phyloP scores from a whole-genome alignment of 164 flowering plant genomes.

The Sextonia rubra region DNA sequence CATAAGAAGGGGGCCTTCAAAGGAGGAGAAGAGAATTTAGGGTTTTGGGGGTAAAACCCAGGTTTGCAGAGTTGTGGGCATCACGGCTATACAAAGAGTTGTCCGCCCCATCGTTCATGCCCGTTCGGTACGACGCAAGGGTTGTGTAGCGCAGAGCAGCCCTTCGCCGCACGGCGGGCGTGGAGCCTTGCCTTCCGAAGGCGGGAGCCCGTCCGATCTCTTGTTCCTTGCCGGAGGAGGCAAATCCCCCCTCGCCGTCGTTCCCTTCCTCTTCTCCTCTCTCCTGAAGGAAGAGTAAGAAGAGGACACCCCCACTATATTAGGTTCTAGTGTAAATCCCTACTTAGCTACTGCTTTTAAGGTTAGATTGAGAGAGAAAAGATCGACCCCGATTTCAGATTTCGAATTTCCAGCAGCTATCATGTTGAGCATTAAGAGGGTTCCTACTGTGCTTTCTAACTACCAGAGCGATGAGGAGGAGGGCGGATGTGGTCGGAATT shows the following conservation, averaged over 20 bases:
- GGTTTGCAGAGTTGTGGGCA: slow-evolving; percentile 8
- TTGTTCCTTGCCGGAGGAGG: slow-evolving; percentile 78
- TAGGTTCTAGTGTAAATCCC: not conserved
- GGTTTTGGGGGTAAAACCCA: slow-evolving; percentile 4
- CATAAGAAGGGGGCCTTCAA: not conserved
- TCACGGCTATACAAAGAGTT: slow-evolving; percentile 35
- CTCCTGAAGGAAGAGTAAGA: not conserved
- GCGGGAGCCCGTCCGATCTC: slow-evolving; percentile 77
- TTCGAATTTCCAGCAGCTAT: not conserved
- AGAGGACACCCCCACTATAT: not conserved
- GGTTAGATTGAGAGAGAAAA: not conserved
- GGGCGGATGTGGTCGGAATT: slow-evolving; percentile 70
- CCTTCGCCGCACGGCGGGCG: slow-evolving; percentile 79
- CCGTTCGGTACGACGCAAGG: slow-evolving; percentile 8
- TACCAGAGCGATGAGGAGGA: slow-evolving; percentile 47
- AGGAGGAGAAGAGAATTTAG: not conserved
- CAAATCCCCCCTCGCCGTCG: slow-evolving; percentile 1
- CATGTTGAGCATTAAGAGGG: slow-evolving; percentile 71
- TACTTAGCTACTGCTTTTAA: not conserved
- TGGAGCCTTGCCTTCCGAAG: slow-evolving; percentile 74
- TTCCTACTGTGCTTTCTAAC: slow-evolving; percentile 69
- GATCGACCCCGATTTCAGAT: not conserved
- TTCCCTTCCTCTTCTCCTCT: not conserved
- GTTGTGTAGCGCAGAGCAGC: slow-evolving; percentile 11
- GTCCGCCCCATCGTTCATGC: slow-evolving; percentile 11